Evolutionary conservation across 768 basidiomycete genomes (phyloP).

Genomic region (Suillus sp.): DNA sequence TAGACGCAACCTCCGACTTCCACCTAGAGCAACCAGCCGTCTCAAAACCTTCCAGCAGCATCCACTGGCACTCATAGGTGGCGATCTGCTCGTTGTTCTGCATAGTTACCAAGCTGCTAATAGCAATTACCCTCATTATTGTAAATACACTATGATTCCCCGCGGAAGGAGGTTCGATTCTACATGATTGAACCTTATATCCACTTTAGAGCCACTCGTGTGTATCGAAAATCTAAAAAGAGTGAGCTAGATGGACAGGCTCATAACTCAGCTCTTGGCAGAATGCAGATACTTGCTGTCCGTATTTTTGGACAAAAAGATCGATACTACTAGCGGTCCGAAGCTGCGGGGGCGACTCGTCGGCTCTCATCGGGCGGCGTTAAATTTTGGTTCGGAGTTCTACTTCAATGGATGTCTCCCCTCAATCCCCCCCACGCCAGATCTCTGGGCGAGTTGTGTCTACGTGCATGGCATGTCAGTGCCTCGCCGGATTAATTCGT

Average conservation of each 20-base stretch:
- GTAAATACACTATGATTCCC: too few relatives aligned
- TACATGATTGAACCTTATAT: too few relatives aligned
- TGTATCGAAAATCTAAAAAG: too few relatives aligned
- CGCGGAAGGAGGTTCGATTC: too few relatives aligned
- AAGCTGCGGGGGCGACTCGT: neutral
- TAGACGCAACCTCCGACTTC: neutral
- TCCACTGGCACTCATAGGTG: neutral
- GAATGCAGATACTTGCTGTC: too few relatives aligned
- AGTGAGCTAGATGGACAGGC: too few relatives aligned
- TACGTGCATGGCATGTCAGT: neutral
- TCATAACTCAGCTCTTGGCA: too few relatives aligned
- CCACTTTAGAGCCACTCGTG: too few relatives aligned
- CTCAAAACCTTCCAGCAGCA: neutral
- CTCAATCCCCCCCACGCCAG: neutral
- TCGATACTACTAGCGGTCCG: too few relatives aligned
- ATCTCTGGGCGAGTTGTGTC: neutral
- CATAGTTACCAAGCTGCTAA: neutral
- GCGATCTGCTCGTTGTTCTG: neutral
- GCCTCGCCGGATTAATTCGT: neutral
- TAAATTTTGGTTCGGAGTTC: neutral
- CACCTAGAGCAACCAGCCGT: neutral
- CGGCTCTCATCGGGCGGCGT: neutral
- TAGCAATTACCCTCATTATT: too few relatives aligned
- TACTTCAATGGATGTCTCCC: neutral
- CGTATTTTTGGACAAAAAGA: too few relatives aligned